Percentiles rank a stretch among this genome's conserved stretches.
Evolutionary conservation across 257 asterid genomes (phyloP).

Genomic region (Penstemon barbatus): DNA sequence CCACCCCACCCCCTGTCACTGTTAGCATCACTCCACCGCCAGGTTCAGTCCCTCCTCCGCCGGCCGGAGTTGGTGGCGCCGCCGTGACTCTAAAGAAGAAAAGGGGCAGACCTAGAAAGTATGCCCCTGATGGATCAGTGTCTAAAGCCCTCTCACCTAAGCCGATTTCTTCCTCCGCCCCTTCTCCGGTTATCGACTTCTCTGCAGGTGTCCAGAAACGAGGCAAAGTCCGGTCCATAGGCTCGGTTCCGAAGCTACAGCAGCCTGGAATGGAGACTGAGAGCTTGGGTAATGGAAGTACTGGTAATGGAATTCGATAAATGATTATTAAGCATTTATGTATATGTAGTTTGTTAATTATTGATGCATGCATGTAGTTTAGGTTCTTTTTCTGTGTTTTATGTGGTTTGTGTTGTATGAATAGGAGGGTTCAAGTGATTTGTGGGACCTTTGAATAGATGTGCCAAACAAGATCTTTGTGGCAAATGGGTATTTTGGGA

Average conservation of each 20-base stretch:
- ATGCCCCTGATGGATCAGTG: slow-evolving; percentile 79
- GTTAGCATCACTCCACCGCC: slow-evolving; percentile 31
- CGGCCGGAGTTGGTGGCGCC: slow-evolving; percentile 32
- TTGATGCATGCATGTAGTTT: slow-evolving; percentile 43
- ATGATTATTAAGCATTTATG: slow-evolving; percentile 10
- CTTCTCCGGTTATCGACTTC: slow-evolving; percentile 90
- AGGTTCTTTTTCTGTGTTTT: slow-evolving; percentile 29
- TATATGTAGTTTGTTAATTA: background rate
- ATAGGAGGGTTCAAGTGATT: background rate
- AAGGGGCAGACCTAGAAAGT: slow-evolving; percentile 93
- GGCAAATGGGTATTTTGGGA: slow-evolving; percentile 33
- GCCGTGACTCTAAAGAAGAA: slow-evolving; percentile 52
- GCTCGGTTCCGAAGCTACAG: slow-evolving; percentile 44
- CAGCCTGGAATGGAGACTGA: slow-evolving; percentile 51
- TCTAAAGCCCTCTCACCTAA: slow-evolving; percentile 67
- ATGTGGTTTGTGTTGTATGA: slow-evolving; percentile 25
- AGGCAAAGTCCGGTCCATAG: slow-evolving; percentile 60
- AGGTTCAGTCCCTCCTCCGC: slow-evolving; percentile 35
- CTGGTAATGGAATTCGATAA: slow-evolving; percentile 7
- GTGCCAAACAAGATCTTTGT: slow-evolving; percentile 43
- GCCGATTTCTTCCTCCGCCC: slow-evolving; percentile 81
- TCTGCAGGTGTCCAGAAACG: slow-evolving; percentile 61
- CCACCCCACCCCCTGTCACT: slow-evolving; percentile 32
- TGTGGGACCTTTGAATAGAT: slow-evolving; percentile 68
- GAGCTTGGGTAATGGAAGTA: slow-evolving; percentile 41